phyloP scores from a whole-genome alignment of 768 basidiomycete genomes.

The Steccherinum ochraceum region DNA sequence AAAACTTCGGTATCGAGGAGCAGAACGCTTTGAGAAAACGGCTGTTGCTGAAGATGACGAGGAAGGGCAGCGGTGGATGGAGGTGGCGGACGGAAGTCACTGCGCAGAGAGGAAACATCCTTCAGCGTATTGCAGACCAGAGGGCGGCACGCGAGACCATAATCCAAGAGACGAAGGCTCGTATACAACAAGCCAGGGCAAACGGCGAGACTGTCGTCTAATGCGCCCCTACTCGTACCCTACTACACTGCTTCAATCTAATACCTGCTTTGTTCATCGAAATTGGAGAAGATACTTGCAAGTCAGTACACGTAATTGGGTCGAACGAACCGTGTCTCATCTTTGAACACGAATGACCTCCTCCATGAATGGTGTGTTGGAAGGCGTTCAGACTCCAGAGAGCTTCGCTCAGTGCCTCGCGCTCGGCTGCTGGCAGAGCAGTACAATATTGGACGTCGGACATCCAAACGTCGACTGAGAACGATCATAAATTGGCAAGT shows the following conservation, averaged over 20 bases:
- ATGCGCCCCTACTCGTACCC: not conserved
- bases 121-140: constrained; percentile 43
- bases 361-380: no score
- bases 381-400: no score
- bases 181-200: constrained; percentile 19
- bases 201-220: not conserved
- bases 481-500: no score
- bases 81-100: constrained; percentile 30
- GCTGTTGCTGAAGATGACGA: constrained; percentile 29
- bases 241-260: not conserved
- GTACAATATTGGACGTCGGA: no score
- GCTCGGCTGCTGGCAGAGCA: no score
- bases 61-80: constrained; percentile 32
- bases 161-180: constrained; percentile 30
- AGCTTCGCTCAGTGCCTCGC: no score
- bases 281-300: no score
- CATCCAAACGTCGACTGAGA: no score
- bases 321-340: no score
- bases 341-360: no score
- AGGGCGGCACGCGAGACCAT: constrained; percentile 36
- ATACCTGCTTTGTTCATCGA: no score
- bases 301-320: no score
- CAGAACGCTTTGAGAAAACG: constrained; percentile 25
- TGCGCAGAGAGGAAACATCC: constrained; percentile 41
- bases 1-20: constrained; percentile 44